Evolutionary conservation across 2,329 filamentous ascomycete species (phyloP).

Genomic region (Rutstroemia sp.): DNA sequence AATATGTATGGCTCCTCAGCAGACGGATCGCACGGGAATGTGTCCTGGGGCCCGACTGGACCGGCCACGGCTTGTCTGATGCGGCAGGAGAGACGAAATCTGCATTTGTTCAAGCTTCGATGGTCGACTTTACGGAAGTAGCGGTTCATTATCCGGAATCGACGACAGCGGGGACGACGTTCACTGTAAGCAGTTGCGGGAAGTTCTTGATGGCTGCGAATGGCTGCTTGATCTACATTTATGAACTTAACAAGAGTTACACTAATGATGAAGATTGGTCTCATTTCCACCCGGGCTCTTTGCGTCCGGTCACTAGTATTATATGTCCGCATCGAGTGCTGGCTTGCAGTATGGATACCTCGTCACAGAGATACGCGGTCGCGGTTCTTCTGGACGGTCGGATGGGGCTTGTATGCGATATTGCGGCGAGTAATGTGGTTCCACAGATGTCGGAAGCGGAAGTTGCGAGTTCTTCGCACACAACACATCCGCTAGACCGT

Average conservation of each 20-base stretch:
- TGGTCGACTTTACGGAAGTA: constrained; percentile 33
- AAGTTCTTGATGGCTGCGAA: constrained; percentile 49
- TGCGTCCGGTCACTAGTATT: constrained; percentile 44
- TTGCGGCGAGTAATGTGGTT: constrained; percentile 27
- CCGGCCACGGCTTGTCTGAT: constrained; percentile 21
- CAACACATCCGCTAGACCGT: not conserved
- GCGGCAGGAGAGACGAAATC: constrained; percentile 7
- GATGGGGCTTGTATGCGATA: constrained; percentile 53
- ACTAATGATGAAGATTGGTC: not conserved
- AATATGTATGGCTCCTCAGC: constrained; percentile 32
- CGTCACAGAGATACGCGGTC: constrained; percentile 44
- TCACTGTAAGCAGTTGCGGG: constrained; percentile 47
- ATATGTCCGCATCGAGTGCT: constrained; percentile 50
- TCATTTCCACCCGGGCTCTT: constrained; percentile 20
- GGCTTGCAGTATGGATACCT: constrained; percentile 56
- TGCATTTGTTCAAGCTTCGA: constrained; percentile 31
- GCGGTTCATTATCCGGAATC: constrained; percentile 21
- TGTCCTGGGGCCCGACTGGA: constrained; percentile 28
- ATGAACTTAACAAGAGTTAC: constrained; percentile 31
- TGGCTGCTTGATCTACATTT: constrained; percentile 49
- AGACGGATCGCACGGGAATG: constrained; percentile 38
- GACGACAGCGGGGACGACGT: constrained; percentile 21
- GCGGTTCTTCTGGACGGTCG: constrained; percentile 53
- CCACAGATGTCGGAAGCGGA: not conserved
- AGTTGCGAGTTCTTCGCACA: not conserved